Base-by-base conservation (phyloP, 345 rosid genomes). In the Ailanthus altissimus region DNA sequence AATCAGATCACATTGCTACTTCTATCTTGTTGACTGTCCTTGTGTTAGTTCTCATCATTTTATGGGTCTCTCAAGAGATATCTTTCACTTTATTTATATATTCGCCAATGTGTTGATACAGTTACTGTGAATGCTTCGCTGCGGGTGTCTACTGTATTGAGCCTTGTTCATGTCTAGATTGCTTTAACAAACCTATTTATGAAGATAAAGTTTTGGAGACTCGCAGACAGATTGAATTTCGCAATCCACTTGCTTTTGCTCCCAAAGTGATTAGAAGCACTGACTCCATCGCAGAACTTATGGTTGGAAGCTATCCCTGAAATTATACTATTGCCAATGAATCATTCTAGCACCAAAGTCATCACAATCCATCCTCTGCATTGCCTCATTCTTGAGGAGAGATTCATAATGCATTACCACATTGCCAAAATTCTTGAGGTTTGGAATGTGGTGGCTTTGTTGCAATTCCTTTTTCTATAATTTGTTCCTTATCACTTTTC, bases 111-210 rank as follows among this genome's bases (percentile, higher is more conserved):
- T 36, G 47, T 70, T 49, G 75, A 57, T 53, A 62, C 89, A 93
- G 97, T 38, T 91, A 93, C 40, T 93, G 98, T 21, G 97, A 91
- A 60, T 93, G 98, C 83, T 91, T 93, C 84, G 92, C 98, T 59
- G 94, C 97, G 42, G 94, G 92, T 58, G 78, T 90, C 71, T 91
- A 90, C 82, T 93, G 98, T 75, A 75, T 82, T 38, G 94, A 86
- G 78, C 87, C 90, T 75, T 93, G 98, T 79, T 79, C 81, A 1
- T 93, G 97, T 70, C 84, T 77, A 87, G 85, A 87, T 73, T 93
- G 98, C 84, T 84, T 86, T 83, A 93, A 93, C 74, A 88, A 75
- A 72, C 91, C 87, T 64, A 82, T 75, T 65, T 85, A 89, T 69
- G 90, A 89, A 77, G 88, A 84, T 36, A 45, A 72, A 20, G 97